A percentile compares a stretch with the other conserved stretches of the same genome.
phyloP scores from a whole-genome alignment of 2,329 filamentous ascomycete species.

The Cladosporium halotolerans region DNA sequence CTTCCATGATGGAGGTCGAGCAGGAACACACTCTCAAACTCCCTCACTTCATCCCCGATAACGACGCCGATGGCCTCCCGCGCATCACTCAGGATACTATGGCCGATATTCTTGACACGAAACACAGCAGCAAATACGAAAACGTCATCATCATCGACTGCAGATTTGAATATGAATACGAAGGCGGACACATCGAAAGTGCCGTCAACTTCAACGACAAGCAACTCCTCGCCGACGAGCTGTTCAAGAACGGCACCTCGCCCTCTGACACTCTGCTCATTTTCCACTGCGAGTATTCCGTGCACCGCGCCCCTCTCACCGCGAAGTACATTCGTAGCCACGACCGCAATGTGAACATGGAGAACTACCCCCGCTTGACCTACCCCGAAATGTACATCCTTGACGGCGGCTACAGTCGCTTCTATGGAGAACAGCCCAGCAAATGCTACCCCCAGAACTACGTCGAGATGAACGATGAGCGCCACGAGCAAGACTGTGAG shows the following conservation, averaged over 20 bases:
- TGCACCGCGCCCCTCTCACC: slow-evolving; percentile 92
- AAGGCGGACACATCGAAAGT: slow-evolving; percentile 88
- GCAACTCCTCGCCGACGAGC: slow-evolving; percentile 69
- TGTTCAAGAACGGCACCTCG: slow-evolving; percentile 60
- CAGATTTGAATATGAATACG: slow-evolving; percentile 97
- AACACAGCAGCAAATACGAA: slow-evolving; percentile 69
- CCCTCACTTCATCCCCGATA: slow-evolving; percentile 76
- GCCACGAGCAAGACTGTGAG: slow-evolving; percentile 89
- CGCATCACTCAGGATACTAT: slow-evolving; percentile 78
- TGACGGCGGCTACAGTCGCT: slow-evolving; percentile 90
- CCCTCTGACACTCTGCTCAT: slow-evolving; percentile 72
- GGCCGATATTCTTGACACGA: slow-evolving; percentile 79
- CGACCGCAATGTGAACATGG: slow-evolving; percentile 78
- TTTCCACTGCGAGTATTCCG: slow-evolving; percentile 98
- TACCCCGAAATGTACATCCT: slow-evolving; percentile 97
- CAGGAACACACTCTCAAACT: slow-evolving; percentile 66
- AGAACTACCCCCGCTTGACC: slow-evolving; percentile 80
- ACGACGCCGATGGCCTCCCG: slow-evolving; percentile 77
- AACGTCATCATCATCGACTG: slow-evolving; percentile 89
- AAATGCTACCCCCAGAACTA: slow-evolving; percentile 94
- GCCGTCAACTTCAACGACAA: slow-evolving; percentile 98
- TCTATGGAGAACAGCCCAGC: slow-evolving; percentile 71
- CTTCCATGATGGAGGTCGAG: slow-evolving; percentile 77
- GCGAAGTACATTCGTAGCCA: slow-evolving; percentile 85
- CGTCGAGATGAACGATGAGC: slow-evolving; percentile 89